These are phyloP conservation scores for Ceratopteris richardii DNA, from an alignment of 75 land plant genomes.

Conservation along the genomic window DNA sequence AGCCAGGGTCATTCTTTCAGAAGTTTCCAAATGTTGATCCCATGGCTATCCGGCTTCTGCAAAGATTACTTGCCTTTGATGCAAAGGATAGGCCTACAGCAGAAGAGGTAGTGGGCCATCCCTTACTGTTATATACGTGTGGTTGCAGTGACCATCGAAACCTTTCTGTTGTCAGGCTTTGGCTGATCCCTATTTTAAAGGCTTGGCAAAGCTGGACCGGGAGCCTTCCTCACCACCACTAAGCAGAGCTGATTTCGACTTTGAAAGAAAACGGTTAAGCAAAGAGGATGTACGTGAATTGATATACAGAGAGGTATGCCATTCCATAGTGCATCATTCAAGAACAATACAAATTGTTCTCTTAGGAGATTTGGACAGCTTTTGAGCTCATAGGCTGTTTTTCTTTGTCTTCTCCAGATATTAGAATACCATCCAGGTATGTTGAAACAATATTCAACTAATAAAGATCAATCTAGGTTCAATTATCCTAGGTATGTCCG, in stretches of 20 bases:
- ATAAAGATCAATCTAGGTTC: constrained; percentile 1
- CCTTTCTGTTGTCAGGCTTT: too few relatives aligned
- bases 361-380: background rate
- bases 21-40: constrained; percentile 17
- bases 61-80: constrained; percentile 14
- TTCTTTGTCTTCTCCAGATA: constrained; percentile 4
- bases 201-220: background rate
- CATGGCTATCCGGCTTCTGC: constrained; percentile 10
- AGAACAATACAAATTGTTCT: background rate
- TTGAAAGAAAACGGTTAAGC: constrained; percentile 4
- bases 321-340: too few relatives aligned
- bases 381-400: background rate
- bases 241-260: constrained; percentile 2
- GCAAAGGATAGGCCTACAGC: constrained; percentile 15
- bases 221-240: constrained; percentile 13
- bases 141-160: background rate
- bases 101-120: constrained; percentile 11
- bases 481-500: constrained; percentile 2
- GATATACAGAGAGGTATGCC: constrained; percentile 8
- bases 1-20: constrained; percentile 5
- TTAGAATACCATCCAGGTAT: constrained; percentile 11
- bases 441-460: constrained; percentile 4
- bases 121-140: background rate
- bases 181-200: constrained; percentile 5
- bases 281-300: constrained; percentile 7